phyloP scores from a whole-genome alignment of 208 protist genomes.

The Leishmania arabica region DNA sequence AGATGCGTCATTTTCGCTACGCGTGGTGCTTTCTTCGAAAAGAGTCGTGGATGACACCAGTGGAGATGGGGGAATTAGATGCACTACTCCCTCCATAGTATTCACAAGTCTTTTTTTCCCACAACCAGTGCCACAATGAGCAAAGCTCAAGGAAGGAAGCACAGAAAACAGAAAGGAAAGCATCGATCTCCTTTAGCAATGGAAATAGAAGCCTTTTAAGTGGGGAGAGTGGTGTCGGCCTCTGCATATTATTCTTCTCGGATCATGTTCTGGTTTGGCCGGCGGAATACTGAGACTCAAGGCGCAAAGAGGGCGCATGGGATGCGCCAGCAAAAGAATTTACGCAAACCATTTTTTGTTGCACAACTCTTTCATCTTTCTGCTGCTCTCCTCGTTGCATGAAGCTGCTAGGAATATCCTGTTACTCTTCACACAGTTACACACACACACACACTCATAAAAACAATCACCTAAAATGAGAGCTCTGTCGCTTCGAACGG shows the following conservation, averaged over 20 bases:
- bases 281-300: background rate
- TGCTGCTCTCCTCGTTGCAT: background rate
- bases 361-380: constrained; percentile 2
- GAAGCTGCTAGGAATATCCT: background rate
- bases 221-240: too few relatives aligned
- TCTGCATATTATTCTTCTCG: background rate
- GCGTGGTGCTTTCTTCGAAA: constrained; percentile 84
- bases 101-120: constrained; percentile 10
- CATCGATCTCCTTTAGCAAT: background rate
- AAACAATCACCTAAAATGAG: constrained; percentile 17
- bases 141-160: background rate
- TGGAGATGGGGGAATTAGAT: constrained; percentile 83
- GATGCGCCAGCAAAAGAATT: background rate
- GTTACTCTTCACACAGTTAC: background rate
- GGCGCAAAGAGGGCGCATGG: background rate
- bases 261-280: background rate
- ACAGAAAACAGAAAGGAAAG: background rate
- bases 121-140: background rate
- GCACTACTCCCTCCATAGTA: constrained; percentile 64
- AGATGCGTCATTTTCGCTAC: constrained; percentile 88
- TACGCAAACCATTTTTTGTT: background rate
- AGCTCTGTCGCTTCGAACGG: constrained; percentile 24
- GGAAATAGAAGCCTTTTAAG: background rate
- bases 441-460: constrained; percentile 3
- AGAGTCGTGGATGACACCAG: constrained; percentile 79